These are phyloP conservation scores for Ustilago vetiveriae DNA, from an alignment of 1,284 basidiomycete genomes.

Conservation along the genomic window DNA sequence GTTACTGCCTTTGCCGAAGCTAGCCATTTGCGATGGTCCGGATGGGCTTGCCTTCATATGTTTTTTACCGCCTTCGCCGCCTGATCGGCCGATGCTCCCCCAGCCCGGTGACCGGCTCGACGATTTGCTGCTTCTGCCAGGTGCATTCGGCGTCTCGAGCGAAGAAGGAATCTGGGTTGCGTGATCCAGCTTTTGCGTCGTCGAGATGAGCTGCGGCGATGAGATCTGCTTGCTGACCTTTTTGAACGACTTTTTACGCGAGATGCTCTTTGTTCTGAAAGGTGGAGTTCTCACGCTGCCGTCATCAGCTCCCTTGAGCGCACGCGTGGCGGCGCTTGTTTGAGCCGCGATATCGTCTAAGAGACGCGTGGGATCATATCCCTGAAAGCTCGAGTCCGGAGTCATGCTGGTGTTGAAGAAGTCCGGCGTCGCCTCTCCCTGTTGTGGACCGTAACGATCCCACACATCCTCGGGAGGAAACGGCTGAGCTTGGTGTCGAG, in stretches of 20 bases:
- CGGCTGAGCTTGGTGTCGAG: slow-evolving; percentile 16
- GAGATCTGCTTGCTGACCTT: slow-evolving; percentile 58
- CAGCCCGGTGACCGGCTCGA: slow-evolving; percentile 27
- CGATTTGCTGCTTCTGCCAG: neutral
- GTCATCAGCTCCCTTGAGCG: slow-evolving; percentile 54
- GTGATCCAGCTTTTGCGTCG: slow-evolving; percentile 54
- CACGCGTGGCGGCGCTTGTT: slow-evolving; percentile 54
- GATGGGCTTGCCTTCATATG: slow-evolving; percentile 22
- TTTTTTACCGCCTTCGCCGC: slow-evolving; percentile 8
- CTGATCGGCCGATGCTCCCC: slow-evolving; percentile 21
- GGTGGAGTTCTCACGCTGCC: slow-evolving; percentile 28
- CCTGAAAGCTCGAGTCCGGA: slow-evolving; percentile 3
- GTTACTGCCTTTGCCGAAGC: slow-evolving; percentile 16
- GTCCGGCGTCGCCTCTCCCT: slow-evolving; percentile 11
- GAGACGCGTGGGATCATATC: slow-evolving; percentile 20
- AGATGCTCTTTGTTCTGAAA: slow-evolving; percentile 48
- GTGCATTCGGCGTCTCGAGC: slow-evolving; percentile 13
- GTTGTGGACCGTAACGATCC: slow-evolving; percentile 30
- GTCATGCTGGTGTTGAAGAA: slow-evolving; percentile 6
- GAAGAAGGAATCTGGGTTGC: slow-evolving; percentile 21
- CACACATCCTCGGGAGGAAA: slow-evolving; percentile 27
- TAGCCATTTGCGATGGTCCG: slow-evolving; percentile 12
- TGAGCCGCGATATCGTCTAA: slow-evolving; percentile 58
- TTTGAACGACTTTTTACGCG: slow-evolving; percentile 45
- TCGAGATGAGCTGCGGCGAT: slow-evolving; percentile 56